phyloP scores from a whole-genome alignment of 345 rosid genomes.

The Populus davidiana region DNA sequence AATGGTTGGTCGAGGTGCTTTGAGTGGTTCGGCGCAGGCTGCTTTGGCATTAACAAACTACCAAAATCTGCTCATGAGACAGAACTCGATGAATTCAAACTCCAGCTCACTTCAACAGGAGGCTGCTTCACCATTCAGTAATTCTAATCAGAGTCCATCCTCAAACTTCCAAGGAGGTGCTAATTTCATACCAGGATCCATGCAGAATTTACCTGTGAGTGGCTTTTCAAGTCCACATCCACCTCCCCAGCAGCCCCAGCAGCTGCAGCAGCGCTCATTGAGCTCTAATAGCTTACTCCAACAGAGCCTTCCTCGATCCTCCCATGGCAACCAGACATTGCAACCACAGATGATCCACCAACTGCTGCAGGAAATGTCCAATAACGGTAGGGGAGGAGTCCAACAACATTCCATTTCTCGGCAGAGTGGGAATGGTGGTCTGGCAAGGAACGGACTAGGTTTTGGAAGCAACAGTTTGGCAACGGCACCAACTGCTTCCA shows the following conservation, averaged over 20 bases:
- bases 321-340: constrained; percentile 59
- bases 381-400: constrained; percentile 35
- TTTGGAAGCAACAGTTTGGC: constrained; percentile 41
- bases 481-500: constrained; percentile 34
- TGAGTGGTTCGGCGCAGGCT: constrained; percentile 77
- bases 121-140: constrained; percentile 50
- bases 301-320: constrained; percentile 45
- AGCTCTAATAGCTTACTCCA: constrained; percentile 48
- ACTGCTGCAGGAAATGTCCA: constrained; percentile 71
- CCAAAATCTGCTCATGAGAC: constrained; percentile 72
- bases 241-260: constrained; percentile 51
- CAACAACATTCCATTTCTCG: constrained; percentile 47
- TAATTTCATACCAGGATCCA: constrained; percentile 48
- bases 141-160: constrained; percentile 59
- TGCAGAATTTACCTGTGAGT: constrained; percentile 52
- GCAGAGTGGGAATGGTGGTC: constrained; percentile 36
- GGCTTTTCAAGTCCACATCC: constrained; percentile 47
- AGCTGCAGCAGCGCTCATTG: constrained; percentile 45
- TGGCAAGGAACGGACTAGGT: constrained; percentile 36
- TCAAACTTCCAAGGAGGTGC: constrained; percentile 61
- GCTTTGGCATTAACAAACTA: constrained; percentile 72
- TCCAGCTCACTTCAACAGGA: constrained; percentile 60
- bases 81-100: constrained; percentile 72
- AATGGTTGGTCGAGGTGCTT: constrained; percentile 54
- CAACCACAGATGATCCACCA: constrained; percentile 86